Conservation (phyloP, 441 rosid species). For the Pelargonium australe region DNA sequence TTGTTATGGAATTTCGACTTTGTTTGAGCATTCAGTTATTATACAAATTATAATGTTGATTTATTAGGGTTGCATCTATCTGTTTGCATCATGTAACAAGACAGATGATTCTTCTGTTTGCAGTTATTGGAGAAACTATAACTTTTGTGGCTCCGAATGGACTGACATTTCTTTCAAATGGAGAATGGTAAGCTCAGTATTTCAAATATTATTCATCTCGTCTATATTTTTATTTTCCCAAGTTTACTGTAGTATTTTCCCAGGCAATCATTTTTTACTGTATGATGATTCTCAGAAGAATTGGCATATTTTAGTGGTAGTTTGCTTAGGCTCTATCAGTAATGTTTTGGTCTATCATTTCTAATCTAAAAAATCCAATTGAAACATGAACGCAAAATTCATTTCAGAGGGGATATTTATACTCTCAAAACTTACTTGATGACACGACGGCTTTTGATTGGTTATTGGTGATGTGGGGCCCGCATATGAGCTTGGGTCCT, state of each 20-base stretch:
- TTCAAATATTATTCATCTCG: constrained; percentile 6
- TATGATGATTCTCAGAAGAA: neutral
- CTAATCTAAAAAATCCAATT: neutral
- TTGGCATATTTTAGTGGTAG: neutral
- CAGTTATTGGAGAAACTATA: constrained; percentile 95
- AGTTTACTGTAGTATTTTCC: neutral
- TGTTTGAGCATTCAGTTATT: neutral
- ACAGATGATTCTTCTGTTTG: constrained; percentile 20
- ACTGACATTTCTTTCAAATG: constrained; percentile 65
- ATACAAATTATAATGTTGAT: neutral
- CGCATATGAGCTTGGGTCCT: too few species aligned
- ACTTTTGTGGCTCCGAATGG: constrained; percentile 70
- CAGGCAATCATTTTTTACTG: neutral
- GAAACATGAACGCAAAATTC: neutral
- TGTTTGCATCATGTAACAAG: constrained; percentile 9
- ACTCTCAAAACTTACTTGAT: too few species aligned
- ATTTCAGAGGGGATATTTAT: too few species aligned
- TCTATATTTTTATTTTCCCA: constrained; percentile 10
- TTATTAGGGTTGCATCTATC: neutral
- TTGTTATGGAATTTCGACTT: neutral
- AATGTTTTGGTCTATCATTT: neutral
- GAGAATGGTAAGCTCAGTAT: constrained; percentile 71
- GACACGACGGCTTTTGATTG: too few species aligned
- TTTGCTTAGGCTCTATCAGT: neutral
- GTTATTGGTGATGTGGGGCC: too few species aligned